Conservation (phyloP, 345 rosid species). For the Heritiera littoralis region DNA sequence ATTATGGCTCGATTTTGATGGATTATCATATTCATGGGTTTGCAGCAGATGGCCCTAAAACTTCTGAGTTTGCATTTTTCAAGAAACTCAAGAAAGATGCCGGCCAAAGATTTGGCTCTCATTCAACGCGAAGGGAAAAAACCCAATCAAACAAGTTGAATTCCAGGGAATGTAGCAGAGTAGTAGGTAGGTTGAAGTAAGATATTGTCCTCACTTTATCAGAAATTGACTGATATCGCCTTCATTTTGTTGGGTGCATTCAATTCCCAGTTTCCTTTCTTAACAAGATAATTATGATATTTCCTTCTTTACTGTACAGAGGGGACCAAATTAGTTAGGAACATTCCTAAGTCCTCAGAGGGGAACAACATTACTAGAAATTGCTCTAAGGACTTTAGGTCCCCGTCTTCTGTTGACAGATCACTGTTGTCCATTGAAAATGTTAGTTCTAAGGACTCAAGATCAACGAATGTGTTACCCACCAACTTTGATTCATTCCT, state of each 20-base stretch:
- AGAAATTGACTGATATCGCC: slow-evolving; percentile 8
- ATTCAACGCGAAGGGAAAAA: background rate
- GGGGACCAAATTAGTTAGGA: background rate
- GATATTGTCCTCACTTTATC: background rate
- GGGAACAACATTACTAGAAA: background rate
- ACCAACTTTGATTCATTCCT: slow-evolving; percentile 2
- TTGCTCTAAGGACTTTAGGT: background rate
- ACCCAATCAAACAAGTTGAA: background rate
- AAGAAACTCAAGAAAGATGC: slow-evolving; percentile 50
- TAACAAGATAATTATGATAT: background rate
- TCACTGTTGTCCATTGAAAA: background rate
- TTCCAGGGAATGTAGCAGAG: background rate
- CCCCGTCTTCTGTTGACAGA: background rate
- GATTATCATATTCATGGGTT: background rate
- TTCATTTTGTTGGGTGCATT: background rate
- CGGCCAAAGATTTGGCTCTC: background rate
- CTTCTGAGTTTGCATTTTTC: slow-evolving; percentile 77
- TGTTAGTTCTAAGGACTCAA: background rate
- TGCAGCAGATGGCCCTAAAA: slow-evolving; percentile 65
- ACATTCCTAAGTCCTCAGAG: background rate
- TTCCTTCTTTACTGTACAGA: background rate
- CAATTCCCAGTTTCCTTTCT: background rate
- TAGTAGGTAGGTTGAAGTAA: background rate
- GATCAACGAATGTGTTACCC: background rate
- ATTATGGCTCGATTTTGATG: background rate